Base-by-base conservation (phyloP, 2,329 filamentous ascomycete species). In the Hypoxylon sp. region DNA sequence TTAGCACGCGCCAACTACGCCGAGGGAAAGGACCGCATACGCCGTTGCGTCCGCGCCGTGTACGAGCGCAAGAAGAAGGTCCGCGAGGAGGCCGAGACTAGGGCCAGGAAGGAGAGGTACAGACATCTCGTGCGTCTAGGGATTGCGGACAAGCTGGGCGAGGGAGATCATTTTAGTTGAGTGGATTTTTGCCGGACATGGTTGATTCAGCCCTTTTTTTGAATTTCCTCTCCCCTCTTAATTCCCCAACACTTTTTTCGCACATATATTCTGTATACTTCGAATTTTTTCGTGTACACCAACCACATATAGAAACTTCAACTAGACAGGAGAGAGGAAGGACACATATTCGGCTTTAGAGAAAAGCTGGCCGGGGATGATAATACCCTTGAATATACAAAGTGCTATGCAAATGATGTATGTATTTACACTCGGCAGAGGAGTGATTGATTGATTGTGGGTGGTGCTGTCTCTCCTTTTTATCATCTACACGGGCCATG, bases 51-150 rank as follows among this genome's bases (percentile, higher is more conserved):
- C 0, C 78, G 88, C 41, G 94, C 91, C 3, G 91, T 99, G 1
- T 99, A 96, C 71, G 90, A 97, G 78, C 80, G 94, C 55, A 96
- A 96, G 79, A 94, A 88, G 75, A 83, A 78, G 67, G 65, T 76
- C 51, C 78, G 91, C 11, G 72, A 88, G 64, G 77, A 83, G 54
- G 72, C 68, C 12, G 80, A 84, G 63, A 67, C 62, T 4, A 66
- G 60, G 2, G 68, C 70, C 34, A 70, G 67, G 56, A 62, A 65
- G 29, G 74, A 76, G 47, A 69, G 70, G 40, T 76, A 73, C 23
- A 73, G 80, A 36, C 72, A 73, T 46, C 71, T 78, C 9, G 67
- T 83, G 25, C 72, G 77, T 55, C 61, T 75, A 51, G 81, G 82
- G 0, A 73, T 77, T 27, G 74, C 76, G n/a, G 79, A 80, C 11